phyloP scores from a whole-genome alignment of 305 asterid genomes.

The Ilex paraguariensis region DNA sequence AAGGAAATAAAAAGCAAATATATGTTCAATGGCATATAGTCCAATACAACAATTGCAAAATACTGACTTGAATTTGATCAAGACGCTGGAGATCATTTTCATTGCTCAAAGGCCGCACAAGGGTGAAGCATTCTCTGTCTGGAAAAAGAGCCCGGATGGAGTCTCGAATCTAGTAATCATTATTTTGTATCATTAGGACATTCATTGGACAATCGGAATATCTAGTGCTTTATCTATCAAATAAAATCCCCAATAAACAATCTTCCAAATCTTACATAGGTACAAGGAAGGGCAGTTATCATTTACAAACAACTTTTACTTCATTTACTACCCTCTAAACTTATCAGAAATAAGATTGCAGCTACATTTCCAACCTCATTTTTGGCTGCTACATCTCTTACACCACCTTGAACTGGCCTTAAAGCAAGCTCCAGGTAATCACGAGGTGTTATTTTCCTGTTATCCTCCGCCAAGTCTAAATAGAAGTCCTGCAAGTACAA shows the following conservation, averaged over 20 bases:
- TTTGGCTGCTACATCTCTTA: slow-evolving; percentile 77
- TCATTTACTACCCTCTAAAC: neutral
- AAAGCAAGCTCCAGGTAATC: slow-evolving; percentile 95
- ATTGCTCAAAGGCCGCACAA: slow-evolving; percentile 81
- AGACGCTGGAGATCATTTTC: slow-evolving; percentile 87
- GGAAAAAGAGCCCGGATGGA: slow-evolving; percentile 99
- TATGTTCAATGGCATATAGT: neutral
- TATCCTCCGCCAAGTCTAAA: slow-evolving; percentile 82
- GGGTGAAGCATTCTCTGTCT: slow-evolving; percentile 92
- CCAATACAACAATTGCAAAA: neutral
- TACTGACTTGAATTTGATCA: slow-evolving; percentile 75
- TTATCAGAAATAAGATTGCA: neutral
- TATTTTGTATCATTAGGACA: slow-evolving; percentile 5
- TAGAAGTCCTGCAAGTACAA: slow-evolving; percentile 70
- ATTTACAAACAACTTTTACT: neutral
- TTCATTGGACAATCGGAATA: neutral
- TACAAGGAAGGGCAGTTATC: neutral
- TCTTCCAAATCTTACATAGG: too few species aligned
- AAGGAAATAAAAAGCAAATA: slow-evolving; percentile 5
- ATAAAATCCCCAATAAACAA: too few species aligned
- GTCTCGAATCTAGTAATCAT: slow-evolving; percentile 69
- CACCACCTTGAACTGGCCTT: slow-evolving; percentile 70
- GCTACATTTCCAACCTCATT: slow-evolving; percentile 58
- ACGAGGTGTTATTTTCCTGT: slow-evolving; percentile 86
- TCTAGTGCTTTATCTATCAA: too few species aligned